These are phyloP conservation scores for Candida ulmi DNA, from an alignment of 805 yeast species.

Conservation along the genomic window DNA sequence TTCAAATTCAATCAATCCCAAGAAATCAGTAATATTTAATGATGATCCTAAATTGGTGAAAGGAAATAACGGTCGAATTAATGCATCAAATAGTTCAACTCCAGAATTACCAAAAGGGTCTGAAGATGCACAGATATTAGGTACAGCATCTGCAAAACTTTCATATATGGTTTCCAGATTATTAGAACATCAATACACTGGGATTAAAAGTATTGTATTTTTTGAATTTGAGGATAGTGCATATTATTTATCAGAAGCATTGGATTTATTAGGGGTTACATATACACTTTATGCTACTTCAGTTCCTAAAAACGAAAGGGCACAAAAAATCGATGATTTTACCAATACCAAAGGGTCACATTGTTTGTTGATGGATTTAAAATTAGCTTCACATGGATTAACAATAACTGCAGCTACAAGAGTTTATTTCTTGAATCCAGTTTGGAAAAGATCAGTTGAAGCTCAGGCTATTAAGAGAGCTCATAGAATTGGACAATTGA, in stretches of 20 bases:
- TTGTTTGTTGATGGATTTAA: conserved; percentile 59
- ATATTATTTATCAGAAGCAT: conserved; percentile 55
- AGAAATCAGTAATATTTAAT: not conserved
- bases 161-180: conserved; percentile 53
- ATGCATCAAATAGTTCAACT: conserved; percentile 3
- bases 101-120: conserved; percentile 3
- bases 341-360: conserved; percentile 41
- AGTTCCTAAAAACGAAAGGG: conserved; percentile 43
- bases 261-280: conserved; percentile 55
- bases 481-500: conserved; percentile 66
- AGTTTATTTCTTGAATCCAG: conserved; percentile 66
- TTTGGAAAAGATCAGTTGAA: conserved; percentile 63
- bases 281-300: conserved; percentile 63
- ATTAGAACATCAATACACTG: conserved; percentile 42
- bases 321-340: conserved; percentile 47
- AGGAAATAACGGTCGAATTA: conserved; percentile 8
- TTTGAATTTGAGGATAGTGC: conserved; percentile 72
- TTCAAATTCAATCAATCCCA: too few species aligned
- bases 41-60: conserved; percentile 9
- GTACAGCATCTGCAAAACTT: conserved; percentile 60
- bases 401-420: conserved; percentile 64
- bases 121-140: conserved; percentile 34
- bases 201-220: conserved; percentile 54
- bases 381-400: conserved; percentile 63
- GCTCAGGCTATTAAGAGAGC: conserved; percentile 78